Base-by-base conservation (phyloP, 2,329 filamentous ascomycete genomes). In the Nothomitra cinnamomea region DNA sequence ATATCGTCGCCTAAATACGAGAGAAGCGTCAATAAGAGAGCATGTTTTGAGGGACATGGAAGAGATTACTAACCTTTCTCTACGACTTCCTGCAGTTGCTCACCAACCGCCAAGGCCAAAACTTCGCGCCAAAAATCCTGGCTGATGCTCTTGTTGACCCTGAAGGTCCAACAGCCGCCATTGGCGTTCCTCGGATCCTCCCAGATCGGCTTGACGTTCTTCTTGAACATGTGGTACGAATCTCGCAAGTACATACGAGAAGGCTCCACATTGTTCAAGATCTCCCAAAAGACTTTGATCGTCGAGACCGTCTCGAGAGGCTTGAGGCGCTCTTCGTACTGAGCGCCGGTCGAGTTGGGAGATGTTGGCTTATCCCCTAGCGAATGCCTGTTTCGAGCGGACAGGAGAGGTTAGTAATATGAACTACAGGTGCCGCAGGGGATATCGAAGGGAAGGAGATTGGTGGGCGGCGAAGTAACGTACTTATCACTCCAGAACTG, bases 91-190 rank as follows among this genome's bases (percentile, higher is more conserved):
- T 92, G 83, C 57, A 94, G 71, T 63, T 83, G 77, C 72, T 94
- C 87, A 35, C 87, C 87, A 57, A 92, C 86, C 35, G 87, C 87
- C 66, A 92, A 75, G 64, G 90, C 71, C 70, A 88, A 79, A 57
- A 95, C 75, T 64, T 82, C 80, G 61, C 82, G 88, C 87, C 83
- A 95, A 64, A 86, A 84, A 61, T 83, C 83, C 2, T 80, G 77
- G 2, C 73, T 75, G 38, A 77, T 75, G 57, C 73, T 75, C 72
- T 94, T 95, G 58, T 83, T 81, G 45, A 95, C 83, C 51, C 89
- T 82, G 69, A 96, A 94, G 21, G 87, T 94, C 87, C 87, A 95
- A 65, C 85, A 84, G 51, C 90, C 90, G 52, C 90, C 90, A 57
- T 81, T 76, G 56, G 83, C 73, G 68, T 95, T 95, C 61, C 92